phyloP scores from a whole-genome alignment of 768 basidiomycete genomes.

The Suillus alpinus region DNA sequence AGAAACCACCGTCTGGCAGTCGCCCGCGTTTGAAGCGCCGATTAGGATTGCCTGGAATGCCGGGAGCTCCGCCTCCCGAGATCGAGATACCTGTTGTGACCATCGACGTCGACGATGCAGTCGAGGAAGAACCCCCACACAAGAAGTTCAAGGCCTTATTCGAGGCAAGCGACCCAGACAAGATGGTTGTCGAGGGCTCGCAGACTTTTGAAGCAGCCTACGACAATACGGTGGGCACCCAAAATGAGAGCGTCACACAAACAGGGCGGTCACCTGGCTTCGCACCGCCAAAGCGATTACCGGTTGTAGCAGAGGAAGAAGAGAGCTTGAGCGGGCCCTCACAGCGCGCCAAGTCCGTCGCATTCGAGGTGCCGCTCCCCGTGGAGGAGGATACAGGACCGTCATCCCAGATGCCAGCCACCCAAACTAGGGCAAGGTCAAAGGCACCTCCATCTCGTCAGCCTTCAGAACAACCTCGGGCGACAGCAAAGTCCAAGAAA shows the following conservation, averaged over 20 bases:
- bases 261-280: conserved; percentile 13
- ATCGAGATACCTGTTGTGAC: conserved; percentile 18
- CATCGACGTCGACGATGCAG: conserved; percentile 16
- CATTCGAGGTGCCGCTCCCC: neutral
- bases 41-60: conserved; percentile 30
- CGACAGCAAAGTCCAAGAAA: conserved; percentile 11
- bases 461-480: neutral
- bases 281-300: conserved; percentile 18
- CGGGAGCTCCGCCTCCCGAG: conserved; percentile 14
- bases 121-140: conserved; percentile 47
- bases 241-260: conserved; percentile 26
- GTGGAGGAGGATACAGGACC: neutral
- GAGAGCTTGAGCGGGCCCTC: conserved; percentile 36
- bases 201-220: conserved; percentile 12
- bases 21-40: conserved; percentile 55
- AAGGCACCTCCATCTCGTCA: neutral
- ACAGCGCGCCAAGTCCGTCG: neutral
- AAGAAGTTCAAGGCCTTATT: conserved; percentile 74
- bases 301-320: conserved; percentile 54
- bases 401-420: neutral
- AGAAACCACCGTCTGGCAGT: conserved; percentile 43
- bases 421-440: neutral
- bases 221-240: conserved; percentile 11
- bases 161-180: conserved; percentile 58
- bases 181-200: conserved; percentile 28